A percentile compares a stretch with the other conserved stretches of the same genome.
phyloP scores from a whole-genome alignment of 2,329 filamentous ascomycete species.

The Sporothrix schenckii region DNA sequence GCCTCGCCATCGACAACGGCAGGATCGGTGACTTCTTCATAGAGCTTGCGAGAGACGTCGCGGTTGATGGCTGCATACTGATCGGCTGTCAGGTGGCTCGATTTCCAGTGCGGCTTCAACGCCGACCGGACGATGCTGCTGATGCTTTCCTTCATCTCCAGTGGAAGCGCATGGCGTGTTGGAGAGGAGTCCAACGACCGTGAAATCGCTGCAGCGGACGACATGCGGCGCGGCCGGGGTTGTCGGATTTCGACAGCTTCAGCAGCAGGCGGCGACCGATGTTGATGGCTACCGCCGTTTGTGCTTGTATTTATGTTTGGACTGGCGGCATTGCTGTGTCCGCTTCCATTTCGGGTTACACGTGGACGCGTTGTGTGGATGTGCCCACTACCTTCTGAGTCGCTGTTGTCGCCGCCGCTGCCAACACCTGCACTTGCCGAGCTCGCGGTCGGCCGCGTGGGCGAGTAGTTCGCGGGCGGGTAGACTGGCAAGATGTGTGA shows the following conservation, averaged over 20 bases:
- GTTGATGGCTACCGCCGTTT: slow-evolving; percentile 31
- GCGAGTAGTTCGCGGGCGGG: slow-evolving; percentile 74
- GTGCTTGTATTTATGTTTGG: slow-evolving; percentile 44
- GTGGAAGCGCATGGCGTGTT: slow-evolving; percentile 65
- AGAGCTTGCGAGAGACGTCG: slow-evolving; percentile 83
- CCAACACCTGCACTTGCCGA: slow-evolving; percentile 13
- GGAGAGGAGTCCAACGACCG: slow-evolving; percentile 70
- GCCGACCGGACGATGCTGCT: slow-evolving; percentile 84
- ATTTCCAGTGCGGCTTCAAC: slow-evolving; percentile 80
- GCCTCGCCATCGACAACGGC: slow-evolving; percentile 65
- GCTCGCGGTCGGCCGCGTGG: slow-evolving; percentile 48
- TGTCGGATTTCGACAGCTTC: slow-evolving; percentile 55
- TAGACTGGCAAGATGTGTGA: slow-evolving; percentile 74
- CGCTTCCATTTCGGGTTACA: slow-evolving; percentile 34
- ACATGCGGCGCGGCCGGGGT: slow-evolving; percentile 54
- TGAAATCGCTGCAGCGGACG: slow-evolving; percentile 44
- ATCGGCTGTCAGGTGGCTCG: slow-evolving; percentile 78
- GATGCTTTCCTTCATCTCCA: slow-evolving; percentile 84
- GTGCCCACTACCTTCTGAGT: slow-evolving; percentile 38
- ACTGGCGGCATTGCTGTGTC: slow-evolving; percentile 20
- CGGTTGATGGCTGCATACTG: slow-evolving; percentile 93
- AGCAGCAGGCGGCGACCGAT: slow-evolving; percentile 38
- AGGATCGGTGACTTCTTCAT: slow-evolving; percentile 65
- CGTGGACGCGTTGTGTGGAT: slow-evolving; percentile 35
- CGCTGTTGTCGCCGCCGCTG: slow-evolving; percentile 49